phyloP scores from a whole-genome alignment of 2,329 filamentous ascomycete species.

The Sporothrix phasma region DNA sequence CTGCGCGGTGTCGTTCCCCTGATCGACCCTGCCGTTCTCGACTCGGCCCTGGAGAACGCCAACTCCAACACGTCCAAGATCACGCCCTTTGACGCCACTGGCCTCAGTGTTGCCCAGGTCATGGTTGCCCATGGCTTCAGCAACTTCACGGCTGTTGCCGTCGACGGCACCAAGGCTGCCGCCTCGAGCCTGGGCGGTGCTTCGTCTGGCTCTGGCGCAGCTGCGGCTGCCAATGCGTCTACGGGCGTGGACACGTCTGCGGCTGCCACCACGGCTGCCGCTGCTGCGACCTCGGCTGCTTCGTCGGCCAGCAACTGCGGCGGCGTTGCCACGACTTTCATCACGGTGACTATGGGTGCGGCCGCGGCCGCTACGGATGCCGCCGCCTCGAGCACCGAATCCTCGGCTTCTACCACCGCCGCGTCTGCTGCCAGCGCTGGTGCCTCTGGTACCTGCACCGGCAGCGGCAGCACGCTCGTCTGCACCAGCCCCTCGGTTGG shows the following conservation, averaged over 20 bases:
- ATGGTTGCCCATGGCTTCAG: conserved; percentile 52
- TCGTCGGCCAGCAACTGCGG: neutral
- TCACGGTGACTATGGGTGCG: conserved; percentile 7
- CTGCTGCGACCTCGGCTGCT: neutral
- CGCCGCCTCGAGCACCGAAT: neutral
- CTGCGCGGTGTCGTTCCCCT: conserved; percentile 58
- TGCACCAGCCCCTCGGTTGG: conserved; percentile 10
- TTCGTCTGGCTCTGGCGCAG: conserved; percentile 13
- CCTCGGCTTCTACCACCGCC: conserved; percentile 2
- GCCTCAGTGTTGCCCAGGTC: conserved; percentile 57
- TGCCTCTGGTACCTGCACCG: conserved; percentile 10
- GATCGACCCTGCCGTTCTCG: conserved; percentile 53
- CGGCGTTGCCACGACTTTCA: neutral
- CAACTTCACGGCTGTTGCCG: conserved; percentile 41
- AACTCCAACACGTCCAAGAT: conserved; percentile 43
- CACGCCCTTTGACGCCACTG: conserved; percentile 47
- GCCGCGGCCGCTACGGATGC: neutral
- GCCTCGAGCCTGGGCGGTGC: neutral
- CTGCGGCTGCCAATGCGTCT: conserved; percentile 7
- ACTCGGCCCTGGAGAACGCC: conserved; percentile 48
- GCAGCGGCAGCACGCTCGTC: conserved; percentile 10
- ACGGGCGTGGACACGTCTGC: neutral
- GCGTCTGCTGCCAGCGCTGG: neutral
- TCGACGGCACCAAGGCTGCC: conserved; percentile 24
- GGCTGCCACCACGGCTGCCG: neutral